Evolutionary conservation across 2,329 filamentous ascomycete species (phyloP), one percentile per base, ranked within the genome.

Genomic region (Clonostachys solani): DNA sequence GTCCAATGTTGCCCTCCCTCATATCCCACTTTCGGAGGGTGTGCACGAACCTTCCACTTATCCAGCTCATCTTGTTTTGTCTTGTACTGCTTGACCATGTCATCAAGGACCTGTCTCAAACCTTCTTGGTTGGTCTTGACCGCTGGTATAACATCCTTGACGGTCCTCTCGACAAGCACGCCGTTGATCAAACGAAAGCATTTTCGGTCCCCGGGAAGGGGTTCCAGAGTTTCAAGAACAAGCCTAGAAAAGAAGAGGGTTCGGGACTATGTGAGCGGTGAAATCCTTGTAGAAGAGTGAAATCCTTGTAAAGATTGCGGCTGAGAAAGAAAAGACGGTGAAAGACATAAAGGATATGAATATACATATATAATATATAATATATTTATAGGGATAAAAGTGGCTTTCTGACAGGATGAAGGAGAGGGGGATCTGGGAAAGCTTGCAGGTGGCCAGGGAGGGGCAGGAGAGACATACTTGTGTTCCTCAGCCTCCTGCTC

Each of bases 141-240:
- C 23, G 90, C 88, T 6, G 94, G 94, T 47, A 95, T 77, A 12
- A 99, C 89, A 66, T 97, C 94, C 67, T 90, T 80, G 56, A 99
- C 89, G 15, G 92, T 97, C 57, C 92, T 81, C 74, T 99, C 94
- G 46, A 96, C 89, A 49, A 99, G 74, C 19, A 97, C 92, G 42
- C 94, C 94, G 67, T 99, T 97, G 67, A 99, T 95, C 81, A 99
- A 90, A 58, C 94, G 92, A 72, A 97, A 99, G 72, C 92, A 97
- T 74, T 96, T 99, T 60, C 94, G 88, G 55, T 95, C 87, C 53
- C 77, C 80, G 1, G 89, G 78, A 19, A 97, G 80, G 42, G 92
- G 92, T 50, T 86, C 80, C 53, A 99, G 73, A 5, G 92, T 97
- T 63, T 97, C 92, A 45, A 97, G 81, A 34, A 99, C 94, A 55